phyloP scores from a whole-genome alignment of 352 stramenopile genomes.

The Phytophthora fragariaefolia region DNA sequence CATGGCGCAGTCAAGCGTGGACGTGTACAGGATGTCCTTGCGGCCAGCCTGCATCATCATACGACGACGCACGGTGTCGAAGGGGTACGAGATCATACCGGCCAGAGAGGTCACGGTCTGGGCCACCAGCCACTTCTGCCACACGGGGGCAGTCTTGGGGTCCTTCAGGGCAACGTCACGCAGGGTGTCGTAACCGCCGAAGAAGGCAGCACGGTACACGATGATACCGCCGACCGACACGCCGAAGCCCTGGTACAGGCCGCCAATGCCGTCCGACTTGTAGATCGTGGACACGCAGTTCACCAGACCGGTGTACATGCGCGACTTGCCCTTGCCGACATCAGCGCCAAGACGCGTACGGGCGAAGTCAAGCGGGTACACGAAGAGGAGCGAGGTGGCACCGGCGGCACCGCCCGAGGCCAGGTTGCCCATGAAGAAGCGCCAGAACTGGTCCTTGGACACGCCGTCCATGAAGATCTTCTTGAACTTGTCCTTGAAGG shows the following conservation, averaged over 20 bases:
- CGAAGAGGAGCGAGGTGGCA: conserved; percentile 95
- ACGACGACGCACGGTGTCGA: conserved; percentile 95
- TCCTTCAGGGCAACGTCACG: conserved; percentile 88
- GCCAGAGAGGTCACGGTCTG: conserved; percentile 92
- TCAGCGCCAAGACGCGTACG: conserved; percentile 99
- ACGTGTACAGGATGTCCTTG: conserved; percentile 97
- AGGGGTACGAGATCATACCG: conserved; percentile 96
- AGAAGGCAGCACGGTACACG: conserved; percentile 98
- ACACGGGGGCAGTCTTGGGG: conserved; percentile 88
- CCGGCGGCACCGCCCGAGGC: conserved; percentile 97
- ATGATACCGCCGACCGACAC: conserved; percentile 99
- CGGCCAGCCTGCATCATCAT: conserved; percentile 99
- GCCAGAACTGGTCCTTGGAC: conserved; percentile 97
- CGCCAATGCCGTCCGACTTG: conserved; percentile 89
- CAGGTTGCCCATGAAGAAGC: conserved; percentile 99
- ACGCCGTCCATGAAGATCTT: conserved; percentile 88
- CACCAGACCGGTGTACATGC: conserved; percentile 97
- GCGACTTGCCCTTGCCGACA: conserved; percentile 96
- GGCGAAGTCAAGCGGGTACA: conserved; percentile 98
- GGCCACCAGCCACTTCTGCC: conserved; percentile 92
- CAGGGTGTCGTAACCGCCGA: conserved; percentile 98
- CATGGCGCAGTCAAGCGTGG: conserved; percentile 95
- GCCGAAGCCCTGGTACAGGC: conserved; percentile 99
- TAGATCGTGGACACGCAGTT: conserved; percentile 98
- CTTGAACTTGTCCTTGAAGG: conserved; percentile 95